A percentile compares a stretch with the other conserved stretches of the same genome.
These are phyloP conservation scores for Blastobotrys parvus DNA, from an alignment of 805 yeast species.

Conservation along the genomic window DNA sequence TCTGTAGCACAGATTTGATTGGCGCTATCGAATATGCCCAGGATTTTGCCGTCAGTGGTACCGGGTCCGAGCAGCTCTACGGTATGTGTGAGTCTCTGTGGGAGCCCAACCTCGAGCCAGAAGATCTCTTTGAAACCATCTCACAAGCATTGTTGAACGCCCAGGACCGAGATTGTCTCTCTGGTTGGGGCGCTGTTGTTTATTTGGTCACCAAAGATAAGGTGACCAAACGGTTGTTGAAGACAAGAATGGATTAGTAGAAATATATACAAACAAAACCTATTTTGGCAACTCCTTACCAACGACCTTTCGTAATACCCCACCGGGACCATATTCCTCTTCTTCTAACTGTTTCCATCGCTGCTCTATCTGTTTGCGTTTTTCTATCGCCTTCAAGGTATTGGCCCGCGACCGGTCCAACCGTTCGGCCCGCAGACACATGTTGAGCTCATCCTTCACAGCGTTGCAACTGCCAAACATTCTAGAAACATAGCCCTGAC, in stretches of 20 bases:
- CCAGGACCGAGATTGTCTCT: conserved; percentile 92
- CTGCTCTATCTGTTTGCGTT: conserved; percentile 44
- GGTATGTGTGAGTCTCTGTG: conserved; percentile 98
- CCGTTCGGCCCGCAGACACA: conserved; percentile 77
- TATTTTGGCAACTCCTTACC: too few species aligned
- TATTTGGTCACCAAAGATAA: conserved; percentile 87
- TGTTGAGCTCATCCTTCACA: conserved; percentile 66
- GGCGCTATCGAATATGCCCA: conserved; percentile 94
- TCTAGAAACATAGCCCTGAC: conserved; percentile 50
- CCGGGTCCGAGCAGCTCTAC: conserved; percentile 91
- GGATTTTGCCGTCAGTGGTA: conserved; percentile 92
- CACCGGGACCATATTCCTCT: conserved; percentile 72
- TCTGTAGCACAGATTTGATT: conserved; percentile 92
- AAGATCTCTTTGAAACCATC: conserved; percentile 90
- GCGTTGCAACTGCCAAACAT: conserved; percentile 80
- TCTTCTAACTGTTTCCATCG: conserved; percentile 59
- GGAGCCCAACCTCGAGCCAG: conserved; percentile 90
- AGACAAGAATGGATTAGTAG: conserved; percentile 84
- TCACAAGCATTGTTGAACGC: conserved; percentile 91
- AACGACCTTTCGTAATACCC: conserved; percentile 35
- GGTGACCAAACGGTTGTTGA: conserved; percentile 77
- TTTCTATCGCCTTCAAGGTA: conserved; percentile 43
- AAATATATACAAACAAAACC: too few species aligned
- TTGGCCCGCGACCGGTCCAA: conserved; percentile 47
- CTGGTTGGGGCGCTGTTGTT: conserved; percentile 98